Evolutionary conservation across 1,284 basidiomycete genomes (phyloP).

Genomic region (Cronartium ribicola): DNA sequence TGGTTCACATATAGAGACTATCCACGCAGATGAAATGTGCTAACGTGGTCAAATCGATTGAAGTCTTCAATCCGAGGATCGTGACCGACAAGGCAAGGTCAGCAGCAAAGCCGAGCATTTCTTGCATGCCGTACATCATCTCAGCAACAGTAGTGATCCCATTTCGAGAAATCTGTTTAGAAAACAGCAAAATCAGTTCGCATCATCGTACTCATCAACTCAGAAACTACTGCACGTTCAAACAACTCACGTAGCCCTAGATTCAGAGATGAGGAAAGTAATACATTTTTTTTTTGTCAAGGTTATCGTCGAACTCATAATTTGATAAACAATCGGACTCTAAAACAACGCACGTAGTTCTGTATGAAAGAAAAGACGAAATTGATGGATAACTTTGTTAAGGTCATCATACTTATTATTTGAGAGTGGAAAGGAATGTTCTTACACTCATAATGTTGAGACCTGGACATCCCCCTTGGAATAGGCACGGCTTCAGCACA

Average conservation of each 20-base stretch:
- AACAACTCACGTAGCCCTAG: constrained; percentile 1
- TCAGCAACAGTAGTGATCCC: constrained; percentile 8
- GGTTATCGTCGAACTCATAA: too few relatives aligned
- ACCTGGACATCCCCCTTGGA: constrained; percentile 4
- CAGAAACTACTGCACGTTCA: not conserved
- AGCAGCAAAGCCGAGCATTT: constrained; percentile 2
- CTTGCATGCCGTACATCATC: constrained; percentile 6
- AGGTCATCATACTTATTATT: too few relatives aligned
- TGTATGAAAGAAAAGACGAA: too few relatives aligned
- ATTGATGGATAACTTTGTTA: too few relatives aligned
- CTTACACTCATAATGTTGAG: not conserved
- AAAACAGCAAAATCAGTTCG: not conserved
- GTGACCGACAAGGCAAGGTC: not conserved
- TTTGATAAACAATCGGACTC: too few relatives aligned
- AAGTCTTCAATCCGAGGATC: not conserved
- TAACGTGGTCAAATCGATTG: constrained; percentile 7
- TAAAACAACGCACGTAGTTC: too few relatives aligned
- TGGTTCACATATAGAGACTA: not conserved
- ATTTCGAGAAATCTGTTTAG: not conserved
- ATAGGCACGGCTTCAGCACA: not conserved
- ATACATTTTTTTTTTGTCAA: too few relatives aligned
- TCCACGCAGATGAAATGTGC: not conserved
- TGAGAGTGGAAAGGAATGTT: too few relatives aligned
- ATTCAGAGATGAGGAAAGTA: not conserved
- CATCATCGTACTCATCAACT: not conserved